Evolutionary conservation across 257 asterid genomes (phyloP).

Genomic region (Solanum chiquidenum): DNA sequence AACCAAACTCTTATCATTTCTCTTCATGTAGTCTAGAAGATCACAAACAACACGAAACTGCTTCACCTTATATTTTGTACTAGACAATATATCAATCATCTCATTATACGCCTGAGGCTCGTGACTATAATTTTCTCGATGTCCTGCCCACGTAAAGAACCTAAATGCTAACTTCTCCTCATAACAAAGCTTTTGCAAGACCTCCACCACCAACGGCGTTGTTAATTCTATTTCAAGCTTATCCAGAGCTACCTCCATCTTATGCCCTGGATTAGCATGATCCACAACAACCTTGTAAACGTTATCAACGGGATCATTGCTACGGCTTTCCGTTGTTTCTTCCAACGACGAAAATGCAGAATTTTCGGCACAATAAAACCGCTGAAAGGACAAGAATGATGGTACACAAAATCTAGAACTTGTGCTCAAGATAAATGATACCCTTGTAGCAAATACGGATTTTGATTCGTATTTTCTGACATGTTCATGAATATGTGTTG

Average conservation of each 20-base stretch:
- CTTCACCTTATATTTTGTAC: constrained; percentile 79
- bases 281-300: constrained; percentile 47
- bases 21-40: constrained; percentile 78
- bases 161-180: constrained; percentile 83
- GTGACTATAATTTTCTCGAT: constrained; percentile 51
- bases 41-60: constrained; percentile 84
- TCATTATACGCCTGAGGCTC: constrained; percentile 63
- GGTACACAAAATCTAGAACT: constrained; percentile 1
- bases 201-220: constrained; percentile 60
- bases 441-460: not conserved
- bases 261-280: constrained; percentile 50
- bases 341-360: constrained; percentile 8
- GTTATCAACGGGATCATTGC: constrained; percentile 27
- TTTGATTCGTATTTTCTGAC: not conserved
- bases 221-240: constrained; percentile 39
- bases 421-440: not conserved
- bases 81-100: constrained; percentile 78
- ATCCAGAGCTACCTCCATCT: constrained; percentile 81
- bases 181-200: constrained; percentile 47
- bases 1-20: constrained; percentile 42
- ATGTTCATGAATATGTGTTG: not conserved
- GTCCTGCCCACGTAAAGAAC: constrained; percentile 83
- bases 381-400: constrained; percentile 7
- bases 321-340: constrained; percentile 7
- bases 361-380: constrained; percentile 28